phyloP scores from a whole-genome alignment of 2,329 filamentous ascomycete species.

The Fusarium lyarnte region DNA sequence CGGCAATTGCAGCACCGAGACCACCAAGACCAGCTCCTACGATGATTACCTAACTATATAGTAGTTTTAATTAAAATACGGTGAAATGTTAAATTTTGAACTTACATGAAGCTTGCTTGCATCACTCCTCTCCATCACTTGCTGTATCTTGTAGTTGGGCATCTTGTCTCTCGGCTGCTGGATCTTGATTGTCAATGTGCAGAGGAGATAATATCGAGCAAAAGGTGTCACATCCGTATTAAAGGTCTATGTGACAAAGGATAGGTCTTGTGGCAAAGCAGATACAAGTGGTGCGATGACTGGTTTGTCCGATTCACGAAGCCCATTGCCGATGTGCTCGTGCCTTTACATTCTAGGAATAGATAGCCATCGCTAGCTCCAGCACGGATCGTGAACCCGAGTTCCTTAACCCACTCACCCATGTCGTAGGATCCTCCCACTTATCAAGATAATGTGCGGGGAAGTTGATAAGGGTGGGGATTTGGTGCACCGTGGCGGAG shows the following conservation, averaged over 20 bases:
- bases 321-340: neutral
- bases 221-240: neutral
- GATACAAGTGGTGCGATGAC: neutral
- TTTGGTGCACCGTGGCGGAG: neutral
- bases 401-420: neutral
- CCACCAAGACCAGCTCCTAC: constrained; percentile 43
- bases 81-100: neutral
- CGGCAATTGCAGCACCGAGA: constrained; percentile 38
- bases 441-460: constrained; percentile 8
- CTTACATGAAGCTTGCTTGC: neutral
- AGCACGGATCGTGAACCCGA: neutral
- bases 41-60: constrained; percentile 16
- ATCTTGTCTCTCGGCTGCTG: neutral
- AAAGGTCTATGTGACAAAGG: neutral
- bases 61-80: neutral
- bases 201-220: neutral
- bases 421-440: neutral
- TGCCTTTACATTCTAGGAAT: neutral
- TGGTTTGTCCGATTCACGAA: neutral
- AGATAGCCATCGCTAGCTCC: neutral
- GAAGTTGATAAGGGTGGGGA: constrained; percentile 7
- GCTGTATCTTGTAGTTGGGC: neutral
- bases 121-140: neutral
- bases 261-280: neutral
- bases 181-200: neutral